Evolutionary conservation across 2,329 filamentous ascomycete genomes (phyloP).

Genomic region (Xylaria sp.): DNA sequence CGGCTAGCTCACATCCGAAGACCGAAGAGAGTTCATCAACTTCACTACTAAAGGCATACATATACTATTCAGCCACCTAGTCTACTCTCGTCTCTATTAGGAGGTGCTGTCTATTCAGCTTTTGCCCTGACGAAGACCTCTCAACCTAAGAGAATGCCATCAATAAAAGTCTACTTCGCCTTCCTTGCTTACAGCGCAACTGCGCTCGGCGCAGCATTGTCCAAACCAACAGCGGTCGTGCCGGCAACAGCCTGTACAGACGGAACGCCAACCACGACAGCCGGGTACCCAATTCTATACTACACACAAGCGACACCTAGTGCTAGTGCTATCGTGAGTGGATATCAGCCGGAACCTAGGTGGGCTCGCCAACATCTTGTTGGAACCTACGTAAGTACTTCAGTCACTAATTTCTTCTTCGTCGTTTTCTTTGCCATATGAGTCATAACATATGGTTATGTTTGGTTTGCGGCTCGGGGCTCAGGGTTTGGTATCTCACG

Average conservation of each 20-base stretch:
- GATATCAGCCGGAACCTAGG: conserved; percentile 45
- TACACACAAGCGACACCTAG: conserved; percentile 45
- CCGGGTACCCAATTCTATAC: conserved; percentile 48
- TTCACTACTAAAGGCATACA: neutral
- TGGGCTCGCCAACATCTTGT: conserved; percentile 46
- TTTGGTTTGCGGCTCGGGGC: neutral
- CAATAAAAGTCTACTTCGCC: conserved; percentile 3
- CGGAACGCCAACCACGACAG: conserved; percentile 44
- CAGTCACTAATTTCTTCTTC: neutral
- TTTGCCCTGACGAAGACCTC: neutral
- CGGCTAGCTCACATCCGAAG: neutral
- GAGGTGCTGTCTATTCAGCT: neutral
- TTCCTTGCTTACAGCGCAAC: conserved; percentile 9
- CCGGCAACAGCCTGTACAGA: conserved; percentile 42
- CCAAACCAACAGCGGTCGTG: conserved; percentile 22
- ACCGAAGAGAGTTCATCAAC: neutral
- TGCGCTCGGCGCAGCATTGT: conserved; percentile 35
- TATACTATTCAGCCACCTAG: neutral
- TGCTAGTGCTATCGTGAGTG: conserved; percentile 26
- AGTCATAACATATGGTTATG: neutral
- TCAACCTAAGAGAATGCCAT: conserved; percentile 11
- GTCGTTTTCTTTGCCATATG: neutral
- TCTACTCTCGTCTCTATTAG: neutral
- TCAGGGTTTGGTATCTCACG: neutral
- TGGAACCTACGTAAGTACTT: conserved; percentile 45